Evolutionary conservation across 1,284 basidiomycete genomes (phyloP), one percentile per base, ranked within the genome.

Genomic region (Rhodotorula sp.): DNA sequence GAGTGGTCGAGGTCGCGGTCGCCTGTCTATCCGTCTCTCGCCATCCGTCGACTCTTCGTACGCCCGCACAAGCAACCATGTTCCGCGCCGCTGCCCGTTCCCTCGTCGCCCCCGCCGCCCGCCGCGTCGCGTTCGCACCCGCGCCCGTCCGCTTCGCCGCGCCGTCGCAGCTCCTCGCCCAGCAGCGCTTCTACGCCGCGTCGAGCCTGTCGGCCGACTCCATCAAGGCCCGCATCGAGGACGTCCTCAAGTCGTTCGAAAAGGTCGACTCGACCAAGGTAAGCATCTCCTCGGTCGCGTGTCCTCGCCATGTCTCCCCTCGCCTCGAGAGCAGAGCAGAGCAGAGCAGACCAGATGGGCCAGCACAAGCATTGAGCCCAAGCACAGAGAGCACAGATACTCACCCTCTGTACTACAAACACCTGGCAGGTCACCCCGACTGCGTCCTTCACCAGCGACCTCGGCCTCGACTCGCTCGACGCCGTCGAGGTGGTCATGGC

Each of bases 401-500:
- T 29, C 52, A 29, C 21, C 14, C 26, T 51, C 20, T 34, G 61
- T 26, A 54, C 57, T 29, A 31, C 39, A 1, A 8, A 3, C 5
- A 10, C 39, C 39, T 10, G 5, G 16, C 77, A 97, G 96, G 85
- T 99, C 78, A 85, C 88, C 23, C 76, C 88, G 46, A 81, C 88
- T 23, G 86, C 96, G 43, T 87, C 89, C 48, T 98, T 99, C 84
- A 85, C 89, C 70, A 85, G 87, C 63, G 94, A 99, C 85, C 88
- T 99, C 70, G 91, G 93, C 54, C 87, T 99, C 63, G 97, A 99
- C 85, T 97, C 94, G 79, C 85, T 99, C 80, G 97, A 99, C 83
- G 89, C 94, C 60, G 96, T 99, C 58, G 97, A 99, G 83, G 95
- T 98, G 58, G 93, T 99, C 79, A 98, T 99, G 95, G 94, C 96